Base-by-base conservation (phyloP, 441 rosid species). In the Erodium texanum region DNA sequence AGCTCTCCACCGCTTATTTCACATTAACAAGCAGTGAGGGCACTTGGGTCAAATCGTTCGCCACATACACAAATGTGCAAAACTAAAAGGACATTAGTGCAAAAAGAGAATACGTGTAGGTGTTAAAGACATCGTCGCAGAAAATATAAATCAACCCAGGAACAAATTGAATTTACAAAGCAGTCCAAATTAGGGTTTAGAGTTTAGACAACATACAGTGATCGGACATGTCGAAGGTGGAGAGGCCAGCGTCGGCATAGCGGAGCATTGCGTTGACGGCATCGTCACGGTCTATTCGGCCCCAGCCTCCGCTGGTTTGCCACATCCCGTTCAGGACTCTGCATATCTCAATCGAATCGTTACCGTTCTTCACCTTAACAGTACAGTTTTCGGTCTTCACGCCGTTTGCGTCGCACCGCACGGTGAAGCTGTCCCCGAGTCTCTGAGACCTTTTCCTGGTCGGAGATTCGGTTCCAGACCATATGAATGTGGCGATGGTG, bases 211-310 rank as follows among this genome's bases (percentile, higher is more conserved):
- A 71, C 77, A 61, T 84, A 93, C 96, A 93, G 74, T 89, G 96
- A 71, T 93, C 96, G 68, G 98, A 94, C 98, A 93, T 87, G 82
- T 93, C 97, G 82, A 93, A 93, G 68, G 98, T 93, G 77, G 94
- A 75, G 82, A 93, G 88, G 50, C 97, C 96, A 61, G 90, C 80
- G 62, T 93, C 96, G 65, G 92, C 82, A 68, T 90, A 68, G 0
- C 85, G 86, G 65, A 93, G 85, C 97, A 90, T 93, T 23, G 91
- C 92, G 0, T 89, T 94, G 16, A 83, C 96, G 81, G 97, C 96
- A 75, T 70, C 85, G 75, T 89, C 82, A 18, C 92, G 80, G 71
- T 70, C 77, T 38, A 70, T 74, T 59, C 67, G 11, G 50, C 64
- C 59, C 59, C 59, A 52, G 2, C 59, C 59, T 52, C 59, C 59